Base-by-base conservation (phyloP, 257 asterid genomes). In the Solanum ossicruentum region DNA sequence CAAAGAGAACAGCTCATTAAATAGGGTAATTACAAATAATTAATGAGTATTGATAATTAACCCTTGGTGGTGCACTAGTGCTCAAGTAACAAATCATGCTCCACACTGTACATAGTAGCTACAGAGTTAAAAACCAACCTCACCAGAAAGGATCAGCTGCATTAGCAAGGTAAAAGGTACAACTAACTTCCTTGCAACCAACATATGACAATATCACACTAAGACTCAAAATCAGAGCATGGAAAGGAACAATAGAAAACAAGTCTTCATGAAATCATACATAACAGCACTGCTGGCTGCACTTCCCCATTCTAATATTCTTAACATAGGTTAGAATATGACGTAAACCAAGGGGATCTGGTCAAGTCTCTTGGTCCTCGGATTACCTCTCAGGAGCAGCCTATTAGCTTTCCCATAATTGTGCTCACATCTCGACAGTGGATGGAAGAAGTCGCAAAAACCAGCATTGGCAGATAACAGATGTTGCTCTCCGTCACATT, bases 311-410 rank as follows among this genome's bases (percentile, higher is more conserved):
- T 85, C 84, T 84, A 86, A 56, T 84, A 88, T 79, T 83, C 92
- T 88, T 86, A 89, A 83, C 78, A 65, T 52, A 84, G 83, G 91
- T 91, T 89, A 90, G 91, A 87, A 86, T 78, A 88, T 87, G 87
- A 87, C 89, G 88, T 89, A 78, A 82, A 85, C 66, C 86, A 84
- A 73, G 84, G 81, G 85, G 86, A 84, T 84, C 89, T 77, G 85
- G 45, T 84, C 89, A 90, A 81, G 87, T 81, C 88, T 87, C 88
- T 88, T 82, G 79, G 79, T 83, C 85, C 83, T 82, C 72, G 70
- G 81, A 85, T 81, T 61, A 39, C 85, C 88, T 88, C 87, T 79
- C 87, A 69, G 51, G 61, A 78, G 75, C 83, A 66, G 89, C 88
- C 88, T 65, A 84, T 56, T 81, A 80, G 84, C 87, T 82, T 69